Percentiles rank a stretch among this genome's conserved stretches.
Evolutionary conservation across 129 eudicot genomes (phyloP).

Genomic region (Glebionis coronaria): DNA sequence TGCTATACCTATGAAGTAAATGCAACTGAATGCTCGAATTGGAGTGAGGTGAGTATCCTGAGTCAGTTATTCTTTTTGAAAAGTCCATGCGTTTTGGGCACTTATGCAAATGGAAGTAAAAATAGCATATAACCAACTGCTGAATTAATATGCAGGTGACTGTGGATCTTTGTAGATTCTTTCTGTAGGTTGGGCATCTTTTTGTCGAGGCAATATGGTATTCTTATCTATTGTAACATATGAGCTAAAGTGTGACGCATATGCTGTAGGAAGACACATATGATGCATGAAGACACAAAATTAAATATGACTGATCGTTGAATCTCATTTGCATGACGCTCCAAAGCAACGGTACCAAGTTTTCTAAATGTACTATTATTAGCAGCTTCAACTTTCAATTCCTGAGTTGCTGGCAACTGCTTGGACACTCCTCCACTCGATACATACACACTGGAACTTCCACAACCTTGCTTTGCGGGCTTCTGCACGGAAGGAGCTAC

Average conservation of each 20-base stretch:
- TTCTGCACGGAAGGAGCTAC: no score
- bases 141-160: background rate
- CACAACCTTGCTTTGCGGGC: no score
- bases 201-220: no score
- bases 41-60: background rate
- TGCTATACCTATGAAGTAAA: background rate
- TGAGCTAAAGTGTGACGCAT: no score
- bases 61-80: background rate
- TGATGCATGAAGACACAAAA: no score
- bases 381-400: conserved; percentile 49
- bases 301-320: no score
- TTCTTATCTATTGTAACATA: no score
- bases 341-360: conserved; percentile 31
- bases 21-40: background rate
- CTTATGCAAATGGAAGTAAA: background rate
- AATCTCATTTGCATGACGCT: no score
- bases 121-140: background rate
- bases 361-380: conserved; percentile 29
- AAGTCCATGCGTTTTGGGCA: background rate
- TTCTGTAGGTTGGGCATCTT: no score
- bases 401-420: conserved; percentile 33
- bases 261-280: no score
- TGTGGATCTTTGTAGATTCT: background rate
- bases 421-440: conserved; percentile 60
- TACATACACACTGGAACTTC: no score